Conservation (phyloP, 1,284 basidiomycete genomes). For the Boletus semigastroideus region DNA sequence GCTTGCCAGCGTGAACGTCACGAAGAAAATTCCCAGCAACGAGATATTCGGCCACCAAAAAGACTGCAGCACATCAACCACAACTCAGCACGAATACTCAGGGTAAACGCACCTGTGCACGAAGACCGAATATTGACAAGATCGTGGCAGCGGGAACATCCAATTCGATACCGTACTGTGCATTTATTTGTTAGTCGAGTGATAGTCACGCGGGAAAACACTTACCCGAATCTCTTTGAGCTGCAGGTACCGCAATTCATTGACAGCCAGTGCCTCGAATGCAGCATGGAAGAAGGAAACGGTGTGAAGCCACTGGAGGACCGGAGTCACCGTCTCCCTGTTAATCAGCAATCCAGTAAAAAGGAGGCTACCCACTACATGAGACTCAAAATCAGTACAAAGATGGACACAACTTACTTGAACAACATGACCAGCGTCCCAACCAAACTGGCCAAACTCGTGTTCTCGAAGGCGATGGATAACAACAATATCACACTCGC, state of each 20-base stretch:
- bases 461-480: constrained; percentile 83
- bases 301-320: constrained; percentile 84
- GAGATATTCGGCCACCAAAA: constrained; percentile 96
- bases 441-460: constrained; percentile 87
- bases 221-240: constrained; percentile 85
- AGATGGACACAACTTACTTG: constrained; percentile 67
- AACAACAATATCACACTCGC: constrained; percentile 89
- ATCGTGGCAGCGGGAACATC: constrained; percentile 95
- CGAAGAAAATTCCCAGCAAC: constrained; percentile 82
- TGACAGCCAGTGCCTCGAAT: constrained; percentile 93
- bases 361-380: constrained; percentile 62
- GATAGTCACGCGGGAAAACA: neutral
- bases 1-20: constrained; percentile 69
- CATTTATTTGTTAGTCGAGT: constrained; percentile 11
- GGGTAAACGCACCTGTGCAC: constrained; percentile 60
- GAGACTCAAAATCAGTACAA: neutral
- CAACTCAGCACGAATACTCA: neutral
- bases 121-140: constrained; percentile 85
- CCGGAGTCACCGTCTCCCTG: constrained; percentile 75
- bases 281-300: constrained; percentile 99
- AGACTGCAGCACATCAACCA: constrained; percentile 49
- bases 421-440: constrained; percentile 96
- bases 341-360: constrained; percentile 97
- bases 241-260: constrained; percentile 92
- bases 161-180: constrained; percentile 87